Conservation (phyloP, 2,329 filamentous ascomycete genomes). For the Fonsecaea pugnacius region DNA sequence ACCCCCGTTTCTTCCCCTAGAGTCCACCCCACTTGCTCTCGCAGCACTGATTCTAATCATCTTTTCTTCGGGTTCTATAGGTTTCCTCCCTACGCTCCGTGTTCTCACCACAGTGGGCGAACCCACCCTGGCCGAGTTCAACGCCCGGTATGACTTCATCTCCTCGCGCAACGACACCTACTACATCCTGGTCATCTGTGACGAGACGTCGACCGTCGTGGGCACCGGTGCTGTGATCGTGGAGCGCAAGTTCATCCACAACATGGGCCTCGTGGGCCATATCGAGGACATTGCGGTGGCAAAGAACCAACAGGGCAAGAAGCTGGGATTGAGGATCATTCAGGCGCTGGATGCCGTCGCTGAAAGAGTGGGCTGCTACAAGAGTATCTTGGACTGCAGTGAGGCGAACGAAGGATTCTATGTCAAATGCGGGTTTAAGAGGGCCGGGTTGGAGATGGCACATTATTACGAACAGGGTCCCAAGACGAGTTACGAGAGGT, state of each 20-base stretch:
- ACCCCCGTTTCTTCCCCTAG: not conserved
- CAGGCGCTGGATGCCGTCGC: constrained; percentile 90
- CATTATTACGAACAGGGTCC: constrained; percentile 70
- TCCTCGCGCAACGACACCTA: constrained; percentile 73
- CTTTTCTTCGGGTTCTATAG: constrained; percentile 17
- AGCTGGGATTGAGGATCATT: constrained; percentile 88
- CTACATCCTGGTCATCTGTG: constrained; percentile 83
- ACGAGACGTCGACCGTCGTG: constrained; percentile 73
- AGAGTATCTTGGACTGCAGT: constrained; percentile 94
- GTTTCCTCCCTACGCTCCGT: constrained; percentile 88
- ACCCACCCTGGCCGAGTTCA: constrained; percentile 74
- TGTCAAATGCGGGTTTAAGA: constrained; percentile 92
- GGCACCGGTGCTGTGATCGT: constrained; percentile 88
- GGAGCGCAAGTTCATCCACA: constrained; percentile 74
- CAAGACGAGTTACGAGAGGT: constrained; percentile 25
- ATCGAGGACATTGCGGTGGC: constrained; percentile 97
- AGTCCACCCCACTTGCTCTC: not conserved
- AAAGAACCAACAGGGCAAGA: constrained; percentile 96
- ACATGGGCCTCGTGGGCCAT: constrained; percentile 73
- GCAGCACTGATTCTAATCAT: not conserved
- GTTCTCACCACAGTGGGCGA: constrained; percentile 94
- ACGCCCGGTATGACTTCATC: constrained; percentile 82
- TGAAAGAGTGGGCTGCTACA: constrained; percentile 89
- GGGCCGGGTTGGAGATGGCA: constrained; percentile 93
- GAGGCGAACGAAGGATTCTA: constrained; percentile 98